phyloP scores from a whole-genome alignment of 2,329 filamentous ascomycete species.

The Tolypocladium sp. region DNA sequence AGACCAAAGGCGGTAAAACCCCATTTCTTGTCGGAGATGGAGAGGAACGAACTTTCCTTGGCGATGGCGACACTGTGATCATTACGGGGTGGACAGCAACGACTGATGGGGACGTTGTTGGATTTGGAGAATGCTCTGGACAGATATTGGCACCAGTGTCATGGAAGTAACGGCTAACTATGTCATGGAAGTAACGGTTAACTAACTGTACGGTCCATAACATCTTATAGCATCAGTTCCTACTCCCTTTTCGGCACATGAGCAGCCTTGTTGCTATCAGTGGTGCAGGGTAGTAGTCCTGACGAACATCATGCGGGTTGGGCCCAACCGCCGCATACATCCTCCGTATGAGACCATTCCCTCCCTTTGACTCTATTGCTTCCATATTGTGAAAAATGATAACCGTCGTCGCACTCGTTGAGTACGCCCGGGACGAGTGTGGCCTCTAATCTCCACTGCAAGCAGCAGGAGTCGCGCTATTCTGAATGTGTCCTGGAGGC shows the following conservation, averaged over 20 bases:
- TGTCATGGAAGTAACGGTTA: not conserved
- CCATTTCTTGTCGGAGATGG: conserved; percentile 52
- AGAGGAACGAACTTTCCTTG: conserved; percentile 60
- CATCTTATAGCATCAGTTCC: not conserved
- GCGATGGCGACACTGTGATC: conserved; percentile 63
- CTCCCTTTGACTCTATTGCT: not conserved
- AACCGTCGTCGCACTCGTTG: no score
- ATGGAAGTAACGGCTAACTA: no score
- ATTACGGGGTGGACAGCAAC: conserved; percentile 49
- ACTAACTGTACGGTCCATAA: not conserved
- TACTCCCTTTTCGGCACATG: not conserved
- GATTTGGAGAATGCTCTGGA: not conserved
- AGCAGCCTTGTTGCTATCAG: not conserved
- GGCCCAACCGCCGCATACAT: no score
- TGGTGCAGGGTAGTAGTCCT: not conserved
- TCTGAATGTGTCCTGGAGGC: no score
- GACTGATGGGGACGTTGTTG: not conserved
- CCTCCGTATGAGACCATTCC: no score
- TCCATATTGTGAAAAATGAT: no score
- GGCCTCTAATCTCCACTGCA: no score
- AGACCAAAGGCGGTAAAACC: conserved; percentile 59
- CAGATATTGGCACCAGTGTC: not conserved
- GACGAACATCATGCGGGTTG: not conserved
- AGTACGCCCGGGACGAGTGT: no score
- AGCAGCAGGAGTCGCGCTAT: no score